phyloP scores from a whole-genome alignment of 140 eudicot genomes.

The Cichorium intybus region DNA sequence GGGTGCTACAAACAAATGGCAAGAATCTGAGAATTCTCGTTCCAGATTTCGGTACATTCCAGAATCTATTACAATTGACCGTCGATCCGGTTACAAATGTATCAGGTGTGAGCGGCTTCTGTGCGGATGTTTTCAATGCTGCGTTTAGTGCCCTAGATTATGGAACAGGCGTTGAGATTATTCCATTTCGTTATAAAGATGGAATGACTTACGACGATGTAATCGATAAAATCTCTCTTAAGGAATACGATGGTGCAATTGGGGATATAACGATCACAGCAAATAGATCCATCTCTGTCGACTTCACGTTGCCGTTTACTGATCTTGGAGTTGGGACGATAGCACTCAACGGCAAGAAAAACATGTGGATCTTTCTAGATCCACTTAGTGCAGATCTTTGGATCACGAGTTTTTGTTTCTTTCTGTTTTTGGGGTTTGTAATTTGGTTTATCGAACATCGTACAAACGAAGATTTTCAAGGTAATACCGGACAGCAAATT shows the following conservation, averaged over 20 bases:
- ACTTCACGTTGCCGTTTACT: constrained; percentile 41
- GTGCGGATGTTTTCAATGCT: not conserved
- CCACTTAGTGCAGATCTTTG: constrained; percentile 25
- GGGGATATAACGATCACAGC: constrained; percentile 29
- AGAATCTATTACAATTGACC: not conserved
- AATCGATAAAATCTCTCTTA: not conserved
- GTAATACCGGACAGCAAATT: constrained; percentile 17
- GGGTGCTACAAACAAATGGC: not conserved
- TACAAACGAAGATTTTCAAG: constrained; percentile 29
- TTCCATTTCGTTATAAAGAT: not conserved
- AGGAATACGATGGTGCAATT: not conserved
- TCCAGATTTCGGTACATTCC: not conserved
- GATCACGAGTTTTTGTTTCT: not conserved
- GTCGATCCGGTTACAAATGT: not conserved
- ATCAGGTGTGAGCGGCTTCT: not conserved
- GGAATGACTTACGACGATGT: not conserved
- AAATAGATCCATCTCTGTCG: constrained; percentile 37
- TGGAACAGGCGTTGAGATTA: constrained; percentile 12
- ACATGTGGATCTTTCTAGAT: constrained; percentile 34
- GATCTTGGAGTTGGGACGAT: constrained; percentile 36
- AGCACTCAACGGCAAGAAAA: constrained; percentile 11
- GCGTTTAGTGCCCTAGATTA: constrained; percentile 14
- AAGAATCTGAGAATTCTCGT: not conserved
- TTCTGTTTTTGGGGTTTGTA: not conserved
- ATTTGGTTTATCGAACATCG: not conserved